Conservation (phyloP, 805 yeast species). For the Lipomyces orientalis region DNA sequence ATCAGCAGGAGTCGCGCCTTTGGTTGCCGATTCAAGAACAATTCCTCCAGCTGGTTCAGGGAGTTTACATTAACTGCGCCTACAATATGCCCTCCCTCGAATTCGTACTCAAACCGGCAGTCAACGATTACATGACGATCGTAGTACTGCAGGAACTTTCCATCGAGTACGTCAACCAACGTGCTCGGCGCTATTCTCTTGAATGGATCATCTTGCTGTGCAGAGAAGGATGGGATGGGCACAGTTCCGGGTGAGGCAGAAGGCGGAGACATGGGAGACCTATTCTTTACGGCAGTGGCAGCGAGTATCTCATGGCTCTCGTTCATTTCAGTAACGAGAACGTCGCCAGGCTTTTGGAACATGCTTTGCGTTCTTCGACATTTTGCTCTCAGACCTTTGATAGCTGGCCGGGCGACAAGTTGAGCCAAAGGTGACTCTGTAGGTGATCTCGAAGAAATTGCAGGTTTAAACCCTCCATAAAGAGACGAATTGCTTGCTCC, state of each 20-base stretch:
- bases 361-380: conserved; percentile 70
- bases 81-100: conserved; percentile 86
- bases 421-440: conserved; percentile 29
- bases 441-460: conserved; percentile 8
- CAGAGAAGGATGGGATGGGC: conserved; percentile 27
- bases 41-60: conserved; percentile 68
- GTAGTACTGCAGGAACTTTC: conserved; percentile 57
- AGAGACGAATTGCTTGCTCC: conserved; percentile 16
- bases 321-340: conserved; percentile 48
- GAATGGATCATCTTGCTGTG: conserved; percentile 56
- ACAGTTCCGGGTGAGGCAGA: conserved; percentile 20
- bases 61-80: conserved; percentile 80
- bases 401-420: conserved; percentile 22
- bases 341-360: conserved; percentile 64
- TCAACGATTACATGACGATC: conserved; percentile 71
- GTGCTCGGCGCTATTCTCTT: conserved; percentile 69
- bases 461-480: conserved; percentile 27
- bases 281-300: conserved; percentile 15
- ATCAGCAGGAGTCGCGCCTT: conserved; percentile 59
- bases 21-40: conserved; percentile 50
- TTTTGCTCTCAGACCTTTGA: conserved; percentile 42
- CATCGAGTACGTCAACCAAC: conserved; percentile 62
- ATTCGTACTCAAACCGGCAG: conserved; percentile 93
- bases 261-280: conserved; percentile 32
- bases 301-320: conserved; percentile 32